Conservation (phyloP, 2,329 filamentous ascomycete species). For the Rutstroemia sp. region DNA sequence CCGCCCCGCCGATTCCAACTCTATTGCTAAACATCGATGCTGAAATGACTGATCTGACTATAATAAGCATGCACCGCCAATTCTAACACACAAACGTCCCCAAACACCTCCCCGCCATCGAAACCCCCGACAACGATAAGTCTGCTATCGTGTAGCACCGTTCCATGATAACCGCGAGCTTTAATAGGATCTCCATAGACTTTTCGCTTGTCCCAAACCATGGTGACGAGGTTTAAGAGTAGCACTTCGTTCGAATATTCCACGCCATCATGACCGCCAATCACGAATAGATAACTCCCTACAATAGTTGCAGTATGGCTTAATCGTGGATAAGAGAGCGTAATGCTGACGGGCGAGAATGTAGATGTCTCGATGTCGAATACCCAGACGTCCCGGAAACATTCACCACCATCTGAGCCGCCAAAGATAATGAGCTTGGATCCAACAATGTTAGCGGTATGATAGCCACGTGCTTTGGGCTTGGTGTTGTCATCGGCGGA, state of each 20-base stretch:
- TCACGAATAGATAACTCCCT: conserved; percentile 62
- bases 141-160: conserved; percentile 58
- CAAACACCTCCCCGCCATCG: conserved; percentile 60
- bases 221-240: conserved; percentile 62
- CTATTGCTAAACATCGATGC: conserved; percentile 50
- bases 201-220: conserved; percentile 63
- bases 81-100: conserved; percentile 60
- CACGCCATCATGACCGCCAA: conserved; percentile 62
- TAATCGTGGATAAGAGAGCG: conserved; percentile 54
- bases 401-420: conserved; percentile 63
- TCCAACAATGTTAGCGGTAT: conserved; percentile 67
- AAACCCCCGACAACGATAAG: conserved; percentile 60
- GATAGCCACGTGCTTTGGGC: conserved; percentile 61
- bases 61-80: conserved; percentile 65
- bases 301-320: conserved; percentile 64
- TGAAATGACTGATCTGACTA: conserved; percentile 67
- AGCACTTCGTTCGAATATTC: conserved; percentile 65
- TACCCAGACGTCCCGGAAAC: conserved; percentile 67
- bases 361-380: conserved; percentile 57
- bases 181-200: conserved; percentile 57
- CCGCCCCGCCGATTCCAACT: neutral
- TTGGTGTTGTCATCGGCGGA: conserved; percentile 41
- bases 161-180: conserved; percentile 60
- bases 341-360: conserved; percentile 54
- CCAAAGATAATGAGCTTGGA: conserved; percentile 66